Evolutionary conservation across 768 basidiomycete species (phyloP).

Genomic region (Solioccasus polychromus): DNA sequence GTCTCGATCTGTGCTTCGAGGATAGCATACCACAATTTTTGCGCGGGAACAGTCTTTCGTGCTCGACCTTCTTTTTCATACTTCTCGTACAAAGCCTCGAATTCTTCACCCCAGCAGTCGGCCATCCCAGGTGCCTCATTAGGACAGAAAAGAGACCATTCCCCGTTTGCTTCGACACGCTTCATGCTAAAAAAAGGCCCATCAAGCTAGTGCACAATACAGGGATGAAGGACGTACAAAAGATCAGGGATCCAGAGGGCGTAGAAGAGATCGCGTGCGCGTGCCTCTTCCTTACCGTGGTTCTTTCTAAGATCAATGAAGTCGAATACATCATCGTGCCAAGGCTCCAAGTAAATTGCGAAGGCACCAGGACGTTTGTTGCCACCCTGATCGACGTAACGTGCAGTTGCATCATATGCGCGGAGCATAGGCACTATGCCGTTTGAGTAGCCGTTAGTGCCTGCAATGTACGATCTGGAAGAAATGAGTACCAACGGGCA

Average conservation of each 20-base stretch:
- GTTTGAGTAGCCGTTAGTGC: conserved; percentile 98
- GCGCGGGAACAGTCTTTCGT: conserved; percentile 82
- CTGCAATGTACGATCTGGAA: conserved; percentile 91
- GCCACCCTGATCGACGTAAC: conserved; percentile 98
- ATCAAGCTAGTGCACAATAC: neutral
- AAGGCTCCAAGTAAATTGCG: conserved; percentile 97
- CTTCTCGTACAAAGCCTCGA: conserved; percentile 78
- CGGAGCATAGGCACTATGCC: conserved; percentile 99
- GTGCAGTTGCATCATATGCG: conserved; percentile 95
- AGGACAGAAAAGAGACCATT: conserved; percentile 98
- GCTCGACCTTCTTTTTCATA: conserved; percentile 92
- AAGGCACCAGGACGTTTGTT: conserved; percentile 99
- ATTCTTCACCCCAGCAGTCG: conserved; percentile 88
- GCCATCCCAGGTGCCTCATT: conserved; percentile 89
- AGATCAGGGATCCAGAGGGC: conserved; percentile 98
- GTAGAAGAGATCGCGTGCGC: conserved; percentile 96
- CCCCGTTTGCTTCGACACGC: conserved; percentile 82
- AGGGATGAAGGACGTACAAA: conserved; percentile 55
- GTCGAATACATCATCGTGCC: conserved; percentile 97
- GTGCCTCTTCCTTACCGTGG: conserved; percentile 96
- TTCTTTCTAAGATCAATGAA: conserved; percentile 98
- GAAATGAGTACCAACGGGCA: neutral
- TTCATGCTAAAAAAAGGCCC: conserved; percentile 70
- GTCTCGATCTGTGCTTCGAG: conserved; percentile 98
- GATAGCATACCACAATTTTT: conserved; percentile 98